Conservation (phyloP, 208 protist species). For the Wallacemonas sp. region DNA sequence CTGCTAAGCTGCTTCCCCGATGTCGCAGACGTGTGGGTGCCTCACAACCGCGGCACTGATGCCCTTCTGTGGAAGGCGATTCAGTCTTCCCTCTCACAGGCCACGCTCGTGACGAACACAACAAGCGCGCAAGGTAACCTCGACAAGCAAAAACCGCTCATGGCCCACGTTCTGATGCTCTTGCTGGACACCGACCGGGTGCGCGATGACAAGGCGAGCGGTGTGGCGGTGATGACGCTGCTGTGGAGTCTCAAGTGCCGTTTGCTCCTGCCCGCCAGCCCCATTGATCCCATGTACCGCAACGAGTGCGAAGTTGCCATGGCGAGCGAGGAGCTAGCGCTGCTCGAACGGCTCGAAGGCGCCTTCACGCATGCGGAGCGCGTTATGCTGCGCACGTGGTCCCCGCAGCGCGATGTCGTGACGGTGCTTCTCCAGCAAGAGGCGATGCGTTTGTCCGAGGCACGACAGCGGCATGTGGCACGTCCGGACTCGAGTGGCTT, state of each 20-base stretch:
- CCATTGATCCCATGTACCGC: constrained; percentile 84
- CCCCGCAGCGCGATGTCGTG: constrained; percentile 41
- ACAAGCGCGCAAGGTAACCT: constrained; percentile 11
- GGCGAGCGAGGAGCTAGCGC: constrained; percentile 36
- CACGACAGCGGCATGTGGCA: constrained; percentile 37
- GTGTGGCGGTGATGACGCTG: constrained; percentile 37
- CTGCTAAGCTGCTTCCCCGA: constrained; percentile 50
- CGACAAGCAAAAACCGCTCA: constrained; percentile 29
- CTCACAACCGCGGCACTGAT: background rate
- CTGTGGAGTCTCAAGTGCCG: constrained; percentile 75
- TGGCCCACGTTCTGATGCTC: constrained; percentile 14
- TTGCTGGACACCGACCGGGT: background rate
- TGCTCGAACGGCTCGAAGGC: constrained; percentile 50
- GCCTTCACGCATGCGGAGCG: constrained; percentile 67
- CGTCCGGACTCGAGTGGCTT: constrained; percentile 67
- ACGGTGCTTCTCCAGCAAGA: constrained; percentile 36
- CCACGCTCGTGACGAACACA: constrained; percentile 8
- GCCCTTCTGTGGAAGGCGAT: background rate
- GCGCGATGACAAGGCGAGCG: background rate
- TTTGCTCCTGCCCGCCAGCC: constrained; percentile 72
- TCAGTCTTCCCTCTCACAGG: constrained; percentile 2
- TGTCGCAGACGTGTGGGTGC: constrained; percentile 16
- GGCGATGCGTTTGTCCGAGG: constrained; percentile 28
- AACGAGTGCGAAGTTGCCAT: constrained; percentile 45
- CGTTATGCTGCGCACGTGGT: constrained; percentile 45